Percentiles rank a stretch among this genome's conserved stretches.
Conservation (phyloP, 1,284 basidiomycete genomes). For the Pterula multifida region DNA sequence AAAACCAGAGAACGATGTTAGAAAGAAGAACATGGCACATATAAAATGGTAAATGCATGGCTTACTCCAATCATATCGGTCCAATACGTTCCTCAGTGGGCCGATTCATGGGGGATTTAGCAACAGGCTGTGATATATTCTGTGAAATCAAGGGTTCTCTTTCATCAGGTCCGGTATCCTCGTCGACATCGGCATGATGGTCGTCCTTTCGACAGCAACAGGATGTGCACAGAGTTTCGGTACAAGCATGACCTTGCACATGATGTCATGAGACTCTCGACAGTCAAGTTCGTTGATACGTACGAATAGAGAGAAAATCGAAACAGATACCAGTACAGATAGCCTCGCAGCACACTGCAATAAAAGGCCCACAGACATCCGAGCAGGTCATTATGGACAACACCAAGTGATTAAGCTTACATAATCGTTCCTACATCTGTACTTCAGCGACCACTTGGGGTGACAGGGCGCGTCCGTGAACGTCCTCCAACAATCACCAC, state of each 20-base stretch:
- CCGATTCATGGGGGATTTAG: no score
- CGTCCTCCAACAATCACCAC: not conserved
- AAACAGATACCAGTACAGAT: not conserved
- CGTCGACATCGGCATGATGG: not conserved
- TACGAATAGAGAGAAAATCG: not conserved
- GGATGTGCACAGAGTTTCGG: not conserved
- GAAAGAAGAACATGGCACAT: no score
- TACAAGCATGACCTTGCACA: not conserved
- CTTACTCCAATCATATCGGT: no score
- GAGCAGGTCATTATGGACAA: not conserved
- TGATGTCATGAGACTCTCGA: not conserved
- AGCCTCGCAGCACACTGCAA: not conserved
- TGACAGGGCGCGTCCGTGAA: no score
- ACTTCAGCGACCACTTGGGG: not conserved
- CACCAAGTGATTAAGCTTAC: not conserved
- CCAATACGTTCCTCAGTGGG: no score
- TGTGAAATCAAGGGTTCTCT: not conserved
- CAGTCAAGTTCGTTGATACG: not conserved
- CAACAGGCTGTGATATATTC: no score
- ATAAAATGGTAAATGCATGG: no score
- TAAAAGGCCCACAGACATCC: not conserved
- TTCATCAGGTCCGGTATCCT: not conserved
- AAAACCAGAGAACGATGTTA: no score
- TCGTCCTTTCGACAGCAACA: not conserved
- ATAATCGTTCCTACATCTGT: not conserved